phyloP scores from a whole-genome alignment of 257 asterid genomes.

The Solanum pennellii region DNA sequence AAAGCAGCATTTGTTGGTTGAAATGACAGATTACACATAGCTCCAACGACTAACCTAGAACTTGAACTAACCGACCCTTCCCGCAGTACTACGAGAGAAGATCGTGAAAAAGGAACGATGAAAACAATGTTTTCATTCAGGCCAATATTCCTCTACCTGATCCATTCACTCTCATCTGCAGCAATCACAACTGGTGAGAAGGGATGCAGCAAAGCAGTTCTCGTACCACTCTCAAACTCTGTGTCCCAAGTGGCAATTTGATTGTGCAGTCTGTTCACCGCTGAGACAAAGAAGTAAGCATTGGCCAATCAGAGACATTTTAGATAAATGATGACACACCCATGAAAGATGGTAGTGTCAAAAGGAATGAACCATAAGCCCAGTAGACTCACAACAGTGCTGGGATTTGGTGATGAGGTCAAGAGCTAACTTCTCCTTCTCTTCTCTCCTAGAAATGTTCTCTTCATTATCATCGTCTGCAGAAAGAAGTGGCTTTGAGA shows the following conservation, averaged over 20 bases:
- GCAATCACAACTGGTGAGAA: constrained; percentile 87
- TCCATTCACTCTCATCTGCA: constrained; percentile 75
- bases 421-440: constrained; percentile 69
- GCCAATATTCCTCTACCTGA: constrained; percentile 40
- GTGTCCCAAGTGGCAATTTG: constrained; percentile 99
- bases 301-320: background rate
- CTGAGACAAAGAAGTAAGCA: constrained; percentile 28
- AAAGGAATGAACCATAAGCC: background rate
- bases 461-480: constrained; percentile 76
- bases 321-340: background rate
- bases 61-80: background rate
- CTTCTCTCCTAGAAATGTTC: constrained; percentile 66
- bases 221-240: constrained; percentile 74
- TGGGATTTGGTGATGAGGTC: constrained; percentile 79
- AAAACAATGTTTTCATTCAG: background rate
- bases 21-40: background rate
- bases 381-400: constrained; percentile 52
- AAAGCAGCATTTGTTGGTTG: background rate
- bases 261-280: constrained; percentile 61
- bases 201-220: constrained; percentile 67
- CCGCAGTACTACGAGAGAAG: background rate
- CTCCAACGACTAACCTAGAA: background rate
- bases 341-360: background rate
- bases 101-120: background rate
- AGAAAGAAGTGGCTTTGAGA: constrained; percentile 94